A percentile compares a stretch with the other conserved stretches of the same genome.
Evolutionary conservation across 2,329 filamentous ascomycete species (phyloP).

Genomic region (Exophiala oligosperma): DNA sequence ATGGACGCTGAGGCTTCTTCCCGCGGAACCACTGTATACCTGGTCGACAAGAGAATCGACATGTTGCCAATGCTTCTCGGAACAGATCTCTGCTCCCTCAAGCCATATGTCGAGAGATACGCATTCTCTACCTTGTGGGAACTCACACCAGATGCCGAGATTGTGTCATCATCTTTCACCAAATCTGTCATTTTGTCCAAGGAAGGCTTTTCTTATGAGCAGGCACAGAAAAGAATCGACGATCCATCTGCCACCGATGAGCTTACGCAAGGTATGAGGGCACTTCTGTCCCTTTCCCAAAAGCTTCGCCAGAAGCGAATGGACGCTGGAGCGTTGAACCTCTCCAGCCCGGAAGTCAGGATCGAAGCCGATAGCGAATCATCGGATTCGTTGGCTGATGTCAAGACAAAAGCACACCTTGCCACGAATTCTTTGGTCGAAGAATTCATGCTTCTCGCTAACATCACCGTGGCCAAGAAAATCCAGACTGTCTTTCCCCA

Average conservation of each 20-base stretch:
- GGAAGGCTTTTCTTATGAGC: constrained; percentile 97
- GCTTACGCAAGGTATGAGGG: constrained; percentile 84
- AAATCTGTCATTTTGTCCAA: constrained; percentile 97
- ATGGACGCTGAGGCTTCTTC: constrained; percentile 96
- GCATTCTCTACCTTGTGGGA: constrained; percentile 90
- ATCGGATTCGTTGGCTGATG: constrained; percentile 83
- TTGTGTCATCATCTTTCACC: constrained; percentile 83
- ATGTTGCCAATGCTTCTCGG: constrained; percentile 97
- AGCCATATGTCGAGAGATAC: constrained; percentile 94
- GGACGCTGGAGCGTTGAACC: constrained; percentile 90
- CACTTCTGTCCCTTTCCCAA: constrained; percentile 82
- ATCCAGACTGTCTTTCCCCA: constrained; percentile 93
- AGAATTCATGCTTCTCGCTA: constrained; percentile 99
- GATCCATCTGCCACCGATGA: constrained; percentile 85
- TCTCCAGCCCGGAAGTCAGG: constrained; percentile 96
- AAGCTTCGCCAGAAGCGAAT: constrained; percentile 93
- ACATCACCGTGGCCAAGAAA: constrained; percentile 86
- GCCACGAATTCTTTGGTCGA: constrained; percentile 98
- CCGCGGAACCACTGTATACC: constrained; percentile 92
- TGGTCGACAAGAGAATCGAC: constrained; percentile 98
- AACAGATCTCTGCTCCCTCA: constrained; percentile 93
- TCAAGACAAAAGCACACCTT: constrained; percentile 90
- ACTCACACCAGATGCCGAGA: constrained; percentile 78
- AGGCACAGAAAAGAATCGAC: constrained; percentile 91
- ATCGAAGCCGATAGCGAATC: constrained; percentile 86